phyloP scores from a whole-genome alignment of 2,329 filamentous ascomycete species.

The Rachicladosporium sp. region DNA sequence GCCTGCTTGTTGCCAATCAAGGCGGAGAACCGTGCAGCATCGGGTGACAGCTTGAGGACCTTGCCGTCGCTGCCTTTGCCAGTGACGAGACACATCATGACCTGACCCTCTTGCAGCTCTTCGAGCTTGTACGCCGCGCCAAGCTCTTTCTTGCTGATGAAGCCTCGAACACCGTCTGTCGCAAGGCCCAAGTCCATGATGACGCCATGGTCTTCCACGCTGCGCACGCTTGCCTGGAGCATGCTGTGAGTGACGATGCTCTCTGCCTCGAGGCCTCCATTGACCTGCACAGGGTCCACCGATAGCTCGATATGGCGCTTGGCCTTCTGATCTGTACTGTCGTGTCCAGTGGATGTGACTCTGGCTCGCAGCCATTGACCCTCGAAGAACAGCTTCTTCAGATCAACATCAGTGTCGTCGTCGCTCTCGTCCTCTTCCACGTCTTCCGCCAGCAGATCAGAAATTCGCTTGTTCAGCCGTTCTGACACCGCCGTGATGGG shows the following conservation, averaged over 20 bases:
- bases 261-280: conserved; percentile 58
- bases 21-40: conserved; percentile 37
- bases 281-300: conserved; percentile 65
- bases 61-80: conserved; percentile 66
- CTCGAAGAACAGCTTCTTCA: conserved; percentile 61
- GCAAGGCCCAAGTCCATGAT: conserved; percentile 83
- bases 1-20: conserved; percentile 10
- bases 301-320: conserved; percentile 82
- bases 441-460: conserved; percentile 51
- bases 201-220: conserved; percentile 90
- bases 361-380: conserved; percentile 83
- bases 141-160: conserved; percentile 74
- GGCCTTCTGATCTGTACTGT: conserved; percentile 36
- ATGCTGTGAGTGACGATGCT: conserved; percentile 65
- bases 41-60: conserved; percentile 73
- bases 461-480: conserved; percentile 61
- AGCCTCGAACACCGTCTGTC: conserved; percentile 58
- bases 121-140: conserved; percentile 52
- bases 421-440: conserved; percentile 45
- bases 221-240: conserved; percentile 76
- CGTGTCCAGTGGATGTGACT: conserved; percentile 66
- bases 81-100: conserved; percentile 71
- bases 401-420: conserved; percentile 49
- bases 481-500: conserved; percentile 87
- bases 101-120: conserved; percentile 66